phyloP scores from a whole-genome alignment of 2,329 filamentous ascomycete species.

The Fusarium decemcellulare region DNA sequence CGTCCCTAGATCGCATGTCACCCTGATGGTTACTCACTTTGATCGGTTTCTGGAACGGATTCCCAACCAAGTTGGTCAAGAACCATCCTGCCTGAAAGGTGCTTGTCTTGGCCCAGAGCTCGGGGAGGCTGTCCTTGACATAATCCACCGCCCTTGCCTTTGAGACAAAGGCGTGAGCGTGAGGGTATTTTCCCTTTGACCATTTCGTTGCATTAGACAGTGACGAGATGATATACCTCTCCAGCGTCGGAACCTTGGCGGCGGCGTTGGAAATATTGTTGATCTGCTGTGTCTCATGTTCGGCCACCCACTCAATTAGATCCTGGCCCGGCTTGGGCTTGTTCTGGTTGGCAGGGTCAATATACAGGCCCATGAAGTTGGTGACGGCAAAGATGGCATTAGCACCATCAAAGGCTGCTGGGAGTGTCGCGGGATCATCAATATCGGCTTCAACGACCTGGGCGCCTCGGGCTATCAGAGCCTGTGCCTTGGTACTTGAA shows the following conservation, averaged over 20 bases:
- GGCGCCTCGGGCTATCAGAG: slow-evolving; percentile 5
- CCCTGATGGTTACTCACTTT: slow-evolving; percentile 14
- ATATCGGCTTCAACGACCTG: slow-evolving; percentile 18
- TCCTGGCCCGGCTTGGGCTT: slow-evolving; percentile 28
- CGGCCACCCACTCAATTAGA: slow-evolving; percentile 36
- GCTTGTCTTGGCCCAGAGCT: slow-evolving; percentile 43
- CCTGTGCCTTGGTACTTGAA: slow-evolving; percentile 10
- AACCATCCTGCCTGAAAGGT: slow-evolving; percentile 34
- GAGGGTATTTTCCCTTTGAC: slow-evolving; percentile 57
- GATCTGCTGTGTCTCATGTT: slow-evolving; percentile 54
- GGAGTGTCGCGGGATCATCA: slow-evolving; percentile 5
- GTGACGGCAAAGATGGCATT: slow-evolving; percentile 50
- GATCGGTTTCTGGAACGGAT: background rate
- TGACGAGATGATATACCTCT: slow-evolving; percentile 56
- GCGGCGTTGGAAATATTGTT: slow-evolving; percentile 55
- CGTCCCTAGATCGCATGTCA: background rate
- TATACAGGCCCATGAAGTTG: slow-evolving; percentile 44
- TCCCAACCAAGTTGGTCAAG: slow-evolving; percentile 30
- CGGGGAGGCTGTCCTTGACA: slow-evolving; percentile 22
- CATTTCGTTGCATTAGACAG: slow-evolving; percentile 53
- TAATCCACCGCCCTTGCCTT: slow-evolving; percentile 55
- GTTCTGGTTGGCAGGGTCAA: slow-evolving; percentile 19
- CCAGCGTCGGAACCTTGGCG: slow-evolving; percentile 48
- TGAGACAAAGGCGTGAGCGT: slow-evolving; percentile 58
- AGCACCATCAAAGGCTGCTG: slow-evolving; percentile 4